Conservation (phyloP, 2,329 filamentous ascomycete genomes). For the Whalleya microplaca region DNA sequence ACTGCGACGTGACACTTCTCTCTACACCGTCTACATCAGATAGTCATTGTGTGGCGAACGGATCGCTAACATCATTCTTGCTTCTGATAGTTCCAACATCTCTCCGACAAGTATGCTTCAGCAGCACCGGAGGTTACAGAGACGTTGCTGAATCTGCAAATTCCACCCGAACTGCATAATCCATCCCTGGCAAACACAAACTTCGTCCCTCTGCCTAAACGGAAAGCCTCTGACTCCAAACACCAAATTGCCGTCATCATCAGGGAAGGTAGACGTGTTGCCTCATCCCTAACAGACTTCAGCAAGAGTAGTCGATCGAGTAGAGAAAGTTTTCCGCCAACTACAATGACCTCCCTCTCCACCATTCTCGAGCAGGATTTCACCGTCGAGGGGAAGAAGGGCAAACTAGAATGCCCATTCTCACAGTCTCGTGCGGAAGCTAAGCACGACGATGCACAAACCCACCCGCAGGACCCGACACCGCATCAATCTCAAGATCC, state of each 20-base stretch:
- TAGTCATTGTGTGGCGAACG: not conserved
- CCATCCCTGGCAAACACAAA: constrained; percentile 52
- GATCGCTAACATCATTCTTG: constrained; percentile 20
- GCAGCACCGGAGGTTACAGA: constrained; percentile 68
- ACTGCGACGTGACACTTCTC: constrained; percentile 7
- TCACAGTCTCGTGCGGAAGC: constrained; percentile 46
- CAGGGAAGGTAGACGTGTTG: constrained; percentile 64
- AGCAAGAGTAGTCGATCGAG: constrained; percentile 57
- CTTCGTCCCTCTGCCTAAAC: constrained; percentile 59
- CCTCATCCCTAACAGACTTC: constrained; percentile 52
- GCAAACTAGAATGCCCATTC: constrained; percentile 82
- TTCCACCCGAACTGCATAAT: constrained; percentile 56
- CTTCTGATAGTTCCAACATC: constrained; percentile 59
- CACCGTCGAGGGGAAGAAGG: constrained; percentile 79
- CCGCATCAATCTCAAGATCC: constrained; percentile 58
- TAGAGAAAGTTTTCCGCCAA: constrained; percentile 51
- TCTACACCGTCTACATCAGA: constrained; percentile 7
- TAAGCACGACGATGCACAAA: constrained; percentile 38
- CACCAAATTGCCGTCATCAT: constrained; percentile 67
- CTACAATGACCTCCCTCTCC: constrained; percentile 60
- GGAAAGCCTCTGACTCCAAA: constrained; percentile 50
- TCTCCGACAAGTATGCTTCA: constrained; percentile 71
- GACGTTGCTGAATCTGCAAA: constrained; percentile 68
- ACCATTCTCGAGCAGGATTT: constrained; percentile 85
- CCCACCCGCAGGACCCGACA: constrained; percentile 39